Evolutionary conservation across 2,329 filamentous ascomycete species (phyloP), one percentile per base, ranked within the genome.

Genomic region (Achaetomium macrosporum): DNA sequence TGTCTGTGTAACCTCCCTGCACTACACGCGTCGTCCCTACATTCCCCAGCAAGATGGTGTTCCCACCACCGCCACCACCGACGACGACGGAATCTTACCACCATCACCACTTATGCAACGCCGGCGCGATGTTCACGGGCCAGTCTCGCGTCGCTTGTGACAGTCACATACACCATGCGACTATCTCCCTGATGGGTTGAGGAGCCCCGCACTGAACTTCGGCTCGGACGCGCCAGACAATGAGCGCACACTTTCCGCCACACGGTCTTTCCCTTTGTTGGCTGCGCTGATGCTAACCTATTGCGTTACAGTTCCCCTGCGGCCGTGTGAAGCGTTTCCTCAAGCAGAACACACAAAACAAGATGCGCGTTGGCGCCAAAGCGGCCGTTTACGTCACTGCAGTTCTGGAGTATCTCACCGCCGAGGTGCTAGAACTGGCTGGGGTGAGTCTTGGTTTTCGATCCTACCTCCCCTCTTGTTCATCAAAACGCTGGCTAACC

Each of bases 271-370:
- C 36, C 42, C 15, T 53, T 51, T 45, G 8, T 45, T 47, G 17
- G n/a, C 15, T 13, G 4, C 15, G 35, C 15, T 41, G 12, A 15
- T 20, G 53, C 55, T 59, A 50, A 57, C 33, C 9, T 6, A 15
- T 35, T 30, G 11, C 20, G 17, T 16, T 53, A 33, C 69, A 99
- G 93, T 99, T 99, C 73, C 93, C 93, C 57, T 99, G 93, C 72
- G 93, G 93, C 76, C 93, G 93, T 86, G 93, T 99, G 75, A 99
- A 99, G 87, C 91, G 93, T 77, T 97, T 97, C 78, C 81, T 99
- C 70, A 96, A 97, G 83, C 90, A 90, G 73, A 96, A 96, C 77
- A 97, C 93, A 46, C 93, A 97, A 71, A 95, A 96, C 77, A 97
- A 97, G 81, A 97, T 96, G 89, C 92, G 93, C 74, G 95, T 99